phyloP scores from a whole-genome alignment of 306 rosid species.

The Castanea mollissima region DNA sequence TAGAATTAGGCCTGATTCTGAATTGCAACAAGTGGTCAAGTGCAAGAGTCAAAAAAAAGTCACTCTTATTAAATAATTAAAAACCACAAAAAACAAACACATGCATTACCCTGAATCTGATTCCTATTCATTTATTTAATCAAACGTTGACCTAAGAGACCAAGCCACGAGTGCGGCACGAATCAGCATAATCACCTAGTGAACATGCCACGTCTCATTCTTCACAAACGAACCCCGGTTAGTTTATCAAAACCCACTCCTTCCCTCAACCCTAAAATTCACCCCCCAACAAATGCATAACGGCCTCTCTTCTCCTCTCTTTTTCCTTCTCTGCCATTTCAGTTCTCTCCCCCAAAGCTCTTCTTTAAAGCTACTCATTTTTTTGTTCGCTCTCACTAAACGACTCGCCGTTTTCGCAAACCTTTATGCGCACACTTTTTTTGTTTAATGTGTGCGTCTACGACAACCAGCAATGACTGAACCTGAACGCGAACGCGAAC shows the following conservation, averaged over 20 bases:
- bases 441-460: conserved; percentile 24
- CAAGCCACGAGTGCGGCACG: conserved; percentile 22
- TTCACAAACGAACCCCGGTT: conserved; percentile 5
- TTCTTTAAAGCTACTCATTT: too few species aligned
- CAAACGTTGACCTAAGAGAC: too few species aligned
- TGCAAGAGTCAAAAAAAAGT: too few species aligned
- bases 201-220: conserved; percentile 45
- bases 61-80: too few species aligned
- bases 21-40: too few species aligned
- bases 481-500: background rate
- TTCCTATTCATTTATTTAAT: too few species aligned
- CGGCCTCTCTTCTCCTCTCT: background rate
- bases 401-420: background rate
- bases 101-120: too few species aligned
- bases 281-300: too few species aligned
- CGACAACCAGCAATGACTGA: conserved; percentile 52
- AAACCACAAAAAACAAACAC: too few species aligned
- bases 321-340: background rate
- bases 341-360: background rate
- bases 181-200: conserved; percentile 1
- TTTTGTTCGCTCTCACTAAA: background rate
- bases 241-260: conserved; percentile 23
- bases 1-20: too few species aligned
- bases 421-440: background rate
- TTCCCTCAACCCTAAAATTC: conserved; percentile 34